Conservation (phyloP, 345 rosid genomes). For the Citrus hindsii region DNA sequence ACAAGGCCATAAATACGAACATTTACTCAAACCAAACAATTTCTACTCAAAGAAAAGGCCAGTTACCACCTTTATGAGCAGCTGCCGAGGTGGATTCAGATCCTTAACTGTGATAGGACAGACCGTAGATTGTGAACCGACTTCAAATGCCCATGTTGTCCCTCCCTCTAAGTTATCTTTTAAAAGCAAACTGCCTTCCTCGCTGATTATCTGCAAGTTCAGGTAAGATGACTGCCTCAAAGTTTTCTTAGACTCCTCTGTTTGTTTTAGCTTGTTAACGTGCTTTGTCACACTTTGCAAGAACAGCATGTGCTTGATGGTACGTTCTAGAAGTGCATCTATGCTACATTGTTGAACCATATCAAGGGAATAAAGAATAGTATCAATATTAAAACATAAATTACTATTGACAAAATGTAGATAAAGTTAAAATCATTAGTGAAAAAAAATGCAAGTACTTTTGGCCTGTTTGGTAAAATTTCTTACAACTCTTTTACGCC, state of each 20-base stretch:
- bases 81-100: conserved; percentile 76
- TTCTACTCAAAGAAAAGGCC: neutral
- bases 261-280: conserved; percentile 27
- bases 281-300: too few species aligned
- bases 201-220: conserved; percentile 46
- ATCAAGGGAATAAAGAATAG: neutral
- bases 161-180: conserved; percentile 84
- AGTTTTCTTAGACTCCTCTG: conserved; percentile 72
- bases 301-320: too few species aligned
- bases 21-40: neutral
- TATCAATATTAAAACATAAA: neutral
- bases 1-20: neutral
- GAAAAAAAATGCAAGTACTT: conserved; percentile 45
- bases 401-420: neutral
- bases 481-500: conserved; percentile 95
- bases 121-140: conserved; percentile 75
- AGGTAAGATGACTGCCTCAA: neutral
- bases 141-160: conserved; percentile 96
- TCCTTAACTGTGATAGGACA: conserved; percentile 95
- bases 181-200: conserved; percentile 45
- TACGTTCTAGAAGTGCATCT: too few species aligned
- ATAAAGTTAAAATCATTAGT: neutral
- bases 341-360: too few species aligned
- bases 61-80: conserved; percentile 76
- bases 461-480: conserved; percentile 89